phyloP scores from a whole-genome alignment of 1,139 yeast genomes.

The Blastobotrys capitulatus region DNA sequence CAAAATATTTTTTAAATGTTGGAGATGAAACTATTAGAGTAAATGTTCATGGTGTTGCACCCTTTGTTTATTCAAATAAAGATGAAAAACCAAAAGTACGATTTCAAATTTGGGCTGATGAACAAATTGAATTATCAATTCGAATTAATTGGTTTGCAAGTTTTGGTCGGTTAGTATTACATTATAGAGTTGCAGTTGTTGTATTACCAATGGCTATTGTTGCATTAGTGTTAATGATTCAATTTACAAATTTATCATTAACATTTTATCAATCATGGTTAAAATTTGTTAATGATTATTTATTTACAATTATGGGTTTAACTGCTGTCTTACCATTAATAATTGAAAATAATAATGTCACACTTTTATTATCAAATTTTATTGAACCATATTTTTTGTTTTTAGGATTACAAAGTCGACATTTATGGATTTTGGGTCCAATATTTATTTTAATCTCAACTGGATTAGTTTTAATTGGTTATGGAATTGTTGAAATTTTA shows the following conservation, averaged over 20 bases:
- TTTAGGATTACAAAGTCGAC: slow-evolving; percentile 59
- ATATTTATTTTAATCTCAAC: slow-evolving; percentile 47
- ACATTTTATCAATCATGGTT: slow-evolving; percentile 43
- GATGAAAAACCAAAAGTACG: slow-evolving; percentile 25
- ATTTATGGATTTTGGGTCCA: slow-evolving; percentile 50
- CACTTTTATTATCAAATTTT: slow-evolving; percentile 24
- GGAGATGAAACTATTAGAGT: slow-evolving; percentile 37
- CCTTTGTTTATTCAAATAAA: slow-evolving; percentile 44
- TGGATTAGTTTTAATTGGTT: slow-evolving; percentile 38
- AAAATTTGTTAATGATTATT: slow-evolving; percentile 28
- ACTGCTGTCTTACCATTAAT: slow-evolving; percentile 39
- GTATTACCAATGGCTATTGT: slow-evolving; percentile 32
- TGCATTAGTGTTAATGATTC: slow-evolving; percentile 23
- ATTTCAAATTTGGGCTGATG: slow-evolving; percentile 34
- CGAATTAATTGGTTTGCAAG: slow-evolving; percentile 33
- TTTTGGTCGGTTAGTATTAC: slow-evolving; percentile 31
- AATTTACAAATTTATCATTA: slow-evolving; percentile 10
- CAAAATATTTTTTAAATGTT: slow-evolving; percentile 65
- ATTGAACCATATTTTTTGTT: slow-evolving; percentile 29
- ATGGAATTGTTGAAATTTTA: slow-evolving; percentile 23
- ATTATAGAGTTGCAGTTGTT: slow-evolving; percentile 33
- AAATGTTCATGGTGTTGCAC: slow-evolving; percentile 67
- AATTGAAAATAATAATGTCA: slow-evolving; percentile 16
- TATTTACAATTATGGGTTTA: slow-evolving; percentile 24
- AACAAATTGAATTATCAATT: slow-evolving; percentile 27